These are phyloP conservation scores for Globisporangium okanoganense DNA, from an alignment of 352 stramenopile species.

Conservation along the genomic window DNA sequence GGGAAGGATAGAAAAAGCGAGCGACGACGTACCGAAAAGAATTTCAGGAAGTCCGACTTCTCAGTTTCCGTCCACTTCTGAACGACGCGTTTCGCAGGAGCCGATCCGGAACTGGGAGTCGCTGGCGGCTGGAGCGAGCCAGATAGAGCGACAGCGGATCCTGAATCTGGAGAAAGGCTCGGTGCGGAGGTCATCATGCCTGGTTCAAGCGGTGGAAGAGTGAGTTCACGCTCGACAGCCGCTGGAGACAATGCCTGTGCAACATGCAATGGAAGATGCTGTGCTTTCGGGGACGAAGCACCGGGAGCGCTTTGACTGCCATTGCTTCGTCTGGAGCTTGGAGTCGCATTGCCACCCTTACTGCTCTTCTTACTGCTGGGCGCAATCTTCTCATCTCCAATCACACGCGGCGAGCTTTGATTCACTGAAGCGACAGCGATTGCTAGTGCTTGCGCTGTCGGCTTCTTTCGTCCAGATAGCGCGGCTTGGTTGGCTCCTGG, in stretches of 20 bases:
- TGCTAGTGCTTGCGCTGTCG: neutral
- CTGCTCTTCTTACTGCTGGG: conserved; percentile 36
- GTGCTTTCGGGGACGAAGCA: conserved; percentile 7
- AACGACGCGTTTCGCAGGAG: conserved; percentile 70
- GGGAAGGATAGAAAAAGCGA: too few species aligned
- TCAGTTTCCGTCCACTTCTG: conserved; percentile 90
- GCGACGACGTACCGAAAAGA: conserved; percentile 63
- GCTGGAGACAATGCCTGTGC: neutral
- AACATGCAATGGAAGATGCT: neutral
- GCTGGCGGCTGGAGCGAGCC: neutral
- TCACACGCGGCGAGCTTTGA: conserved; percentile 19
- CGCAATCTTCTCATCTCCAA: conserved; percentile 34
- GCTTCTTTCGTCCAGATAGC: conserved; percentile 11
- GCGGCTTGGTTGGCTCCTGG: neutral
- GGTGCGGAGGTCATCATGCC: neutral
- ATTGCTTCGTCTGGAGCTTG: conserved; percentile 29
- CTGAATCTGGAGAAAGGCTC: neutral
- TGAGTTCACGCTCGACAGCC: neutral
- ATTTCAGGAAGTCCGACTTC: conserved; percentile 87
- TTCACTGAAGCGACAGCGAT: neutral
- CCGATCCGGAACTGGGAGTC: conserved; percentile 9
- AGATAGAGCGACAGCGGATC: neutral
- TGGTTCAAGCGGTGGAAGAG: conserved; percentile 4
- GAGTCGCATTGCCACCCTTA: conserved; percentile 27
- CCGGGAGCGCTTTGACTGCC: conserved; percentile 14